These are phyloP conservation scores for Botrytis tulipae DNA, from an alignment of 2,329 filamentous ascomycete species.

Conservation along the genomic window DNA sequence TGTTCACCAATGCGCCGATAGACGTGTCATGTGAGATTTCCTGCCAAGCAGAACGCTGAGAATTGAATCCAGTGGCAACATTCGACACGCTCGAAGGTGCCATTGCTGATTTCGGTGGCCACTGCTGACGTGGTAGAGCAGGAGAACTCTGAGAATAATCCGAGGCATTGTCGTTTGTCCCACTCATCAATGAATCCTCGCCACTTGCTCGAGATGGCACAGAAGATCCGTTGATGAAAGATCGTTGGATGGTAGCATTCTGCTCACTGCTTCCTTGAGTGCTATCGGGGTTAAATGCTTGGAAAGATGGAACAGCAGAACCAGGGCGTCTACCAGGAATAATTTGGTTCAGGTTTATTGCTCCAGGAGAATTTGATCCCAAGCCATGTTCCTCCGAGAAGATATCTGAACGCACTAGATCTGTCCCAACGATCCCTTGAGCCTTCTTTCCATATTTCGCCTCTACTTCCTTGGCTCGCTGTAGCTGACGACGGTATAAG, in stretches of 20 bases:
- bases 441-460: conserved; percentile 52
- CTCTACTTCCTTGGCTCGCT: conserved; percentile 60
- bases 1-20: conserved; percentile 66
- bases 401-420: conserved; percentile 50
- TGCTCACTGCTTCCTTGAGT: conserved; percentile 39
- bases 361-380: conserved; percentile 52
- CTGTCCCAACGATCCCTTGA: conserved; percentile 25
- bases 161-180: conserved; percentile 44
- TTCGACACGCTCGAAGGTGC: conserved; percentile 41
- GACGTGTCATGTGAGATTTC: conserved; percentile 57
- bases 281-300: conserved; percentile 57
- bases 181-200: conserved; percentile 63
- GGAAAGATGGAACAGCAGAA: conserved; percentile 39
- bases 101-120: conserved; percentile 40
- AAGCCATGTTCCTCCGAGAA: conserved; percentile 37
- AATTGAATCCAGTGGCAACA: conserved; percentile 45
- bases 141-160: conserved; percentile 45
- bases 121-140: conserved; percentile 48
- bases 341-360: conserved; percentile 62
- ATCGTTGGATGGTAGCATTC: conserved; percentile 40
- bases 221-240: conserved; percentile 56
- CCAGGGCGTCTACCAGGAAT: conserved; percentile 51
- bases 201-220: conserved; percentile 43
- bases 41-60: conserved; percentile 57
- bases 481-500: conserved; percentile 70